phyloP scores from a whole-genome alignment of 148 eudicot species.

The Rhododendron williamsianum region DNA sequence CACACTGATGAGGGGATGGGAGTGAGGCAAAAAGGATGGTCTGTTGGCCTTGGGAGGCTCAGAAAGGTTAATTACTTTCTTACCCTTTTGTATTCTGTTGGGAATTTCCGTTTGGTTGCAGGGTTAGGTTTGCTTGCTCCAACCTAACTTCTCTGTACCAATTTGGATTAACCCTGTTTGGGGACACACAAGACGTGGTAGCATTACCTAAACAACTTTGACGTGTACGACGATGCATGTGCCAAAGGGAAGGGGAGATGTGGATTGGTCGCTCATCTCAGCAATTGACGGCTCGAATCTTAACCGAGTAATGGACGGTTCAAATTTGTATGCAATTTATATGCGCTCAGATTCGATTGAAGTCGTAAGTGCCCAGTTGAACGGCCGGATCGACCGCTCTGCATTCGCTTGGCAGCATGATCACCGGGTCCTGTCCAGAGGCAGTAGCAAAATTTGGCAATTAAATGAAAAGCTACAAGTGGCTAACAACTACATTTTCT shows the following conservation, averaged over 20 bases:
- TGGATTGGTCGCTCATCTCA: accelerated
- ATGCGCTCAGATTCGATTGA: too few relatives aligned
- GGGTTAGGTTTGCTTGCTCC: background rate
- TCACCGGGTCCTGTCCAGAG: too few relatives aligned
- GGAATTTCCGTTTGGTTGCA: background rate
- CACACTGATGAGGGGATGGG: constrained; percentile 8
- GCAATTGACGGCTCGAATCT: too few relatives aligned
- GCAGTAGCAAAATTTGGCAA: background rate
- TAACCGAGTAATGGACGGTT: too few relatives aligned
- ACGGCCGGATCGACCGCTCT: too few relatives aligned
- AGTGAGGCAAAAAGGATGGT: constrained; percentile 15
- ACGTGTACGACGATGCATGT: background rate
- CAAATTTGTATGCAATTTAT: too few relatives aligned
- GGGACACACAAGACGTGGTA: background rate
- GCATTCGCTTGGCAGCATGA: too few relatives aligned
- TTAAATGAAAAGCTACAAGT: background rate
- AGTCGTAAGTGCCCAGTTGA: too few relatives aligned
- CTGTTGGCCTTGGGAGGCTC: constrained; percentile 2
- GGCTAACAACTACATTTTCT: background rate
- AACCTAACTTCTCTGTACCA: background rate
- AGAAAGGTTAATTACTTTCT: background rate
- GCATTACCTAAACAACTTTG: background rate
- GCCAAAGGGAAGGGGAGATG: too few relatives aligned
- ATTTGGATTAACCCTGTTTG: background rate
- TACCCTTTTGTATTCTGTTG: background rate